A percentile compares a stretch with the other conserved stretches of the same genome.
These are phyloP conservation scores for Rutidosis leptorrhynchoides DNA, from an alignment of 129 eudicot species.

Conservation along the genomic window DNA sequence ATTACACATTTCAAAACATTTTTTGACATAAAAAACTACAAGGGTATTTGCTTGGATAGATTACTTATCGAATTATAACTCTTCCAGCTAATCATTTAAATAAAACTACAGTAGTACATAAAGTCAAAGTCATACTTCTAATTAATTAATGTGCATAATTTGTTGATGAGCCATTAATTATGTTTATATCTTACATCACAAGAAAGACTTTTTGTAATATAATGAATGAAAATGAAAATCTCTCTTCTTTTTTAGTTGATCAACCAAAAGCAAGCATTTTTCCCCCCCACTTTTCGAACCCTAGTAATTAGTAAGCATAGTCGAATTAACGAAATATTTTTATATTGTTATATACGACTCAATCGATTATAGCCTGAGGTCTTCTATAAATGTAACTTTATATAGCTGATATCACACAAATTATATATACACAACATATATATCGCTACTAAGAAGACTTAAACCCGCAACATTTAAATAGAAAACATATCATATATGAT, in stretches of 20 bases:
- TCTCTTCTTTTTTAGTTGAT: constrained; percentile 20
- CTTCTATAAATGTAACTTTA: too few species aligned
- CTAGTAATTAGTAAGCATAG: background rate
- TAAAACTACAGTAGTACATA: background rate
- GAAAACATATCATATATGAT: too few species aligned
- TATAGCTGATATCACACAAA: too few species aligned
- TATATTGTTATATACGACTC: too few species aligned
- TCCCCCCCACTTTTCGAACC: background rate
- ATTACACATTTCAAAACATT: background rate
- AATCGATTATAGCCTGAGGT: too few species aligned
- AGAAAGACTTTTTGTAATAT: constrained; percentile 23
- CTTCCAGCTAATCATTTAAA: background rate
- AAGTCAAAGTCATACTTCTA: constrained; percentile 21
- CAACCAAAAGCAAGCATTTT: constrained; percentile 5
- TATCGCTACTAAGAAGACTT: too few species aligned
- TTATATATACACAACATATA: too few species aligned
- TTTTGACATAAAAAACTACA: background rate
- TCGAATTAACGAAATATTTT: too few species aligned
- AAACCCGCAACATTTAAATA: too few species aligned
- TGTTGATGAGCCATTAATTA: constrained; percentile 19
- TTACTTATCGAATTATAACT: background rate
- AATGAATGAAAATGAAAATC: constrained; percentile 18
- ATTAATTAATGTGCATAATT: constrained; percentile 15
- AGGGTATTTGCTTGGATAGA: background rate
- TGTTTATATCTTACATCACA: constrained; percentile 12